phyloP scores from a whole-genome alignment of 2,329 filamentous ascomycete genomes.

The Fusarium proliferatum region DNA sequence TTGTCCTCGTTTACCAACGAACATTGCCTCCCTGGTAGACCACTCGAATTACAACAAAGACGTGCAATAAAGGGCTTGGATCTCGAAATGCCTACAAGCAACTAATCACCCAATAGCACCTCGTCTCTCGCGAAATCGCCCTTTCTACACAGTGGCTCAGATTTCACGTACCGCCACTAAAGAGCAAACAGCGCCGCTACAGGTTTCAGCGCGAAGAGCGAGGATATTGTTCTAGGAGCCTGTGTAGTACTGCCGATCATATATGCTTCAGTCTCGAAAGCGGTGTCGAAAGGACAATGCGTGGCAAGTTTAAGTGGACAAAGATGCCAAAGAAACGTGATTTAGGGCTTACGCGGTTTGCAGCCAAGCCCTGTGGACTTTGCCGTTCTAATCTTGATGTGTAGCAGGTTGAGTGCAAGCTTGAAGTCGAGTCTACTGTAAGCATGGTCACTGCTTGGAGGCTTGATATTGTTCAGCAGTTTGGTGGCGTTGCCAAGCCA shows the following conservation, averaged over 20 bases:
- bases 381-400: background rate
- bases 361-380: background rate
- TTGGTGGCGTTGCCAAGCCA: constrained; percentile 13
- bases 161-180: background rate
- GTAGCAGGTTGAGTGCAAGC: background rate
- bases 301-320: background rate
- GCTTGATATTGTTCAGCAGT: constrained; percentile 21
- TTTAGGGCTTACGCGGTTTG: background rate
- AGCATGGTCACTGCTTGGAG: constrained; percentile 4
- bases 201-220: background rate
- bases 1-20: background rate
- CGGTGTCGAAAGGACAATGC: constrained; percentile 2
- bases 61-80: background rate
- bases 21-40: background rate
- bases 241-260: background rate
- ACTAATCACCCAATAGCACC: background rate
- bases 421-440: background rate
- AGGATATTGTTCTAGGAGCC: constrained; percentile 2
- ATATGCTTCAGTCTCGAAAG: background rate
- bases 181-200: constrained; percentile 1
- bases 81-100: too few species aligned
- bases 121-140: background rate
- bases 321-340: background rate
- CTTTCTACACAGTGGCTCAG: background rate
- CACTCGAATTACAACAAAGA: constrained; percentile 3